Base-by-base conservation (phyloP, 371 early-diverging fungal species). In the Zychaea mexicana region DNA sequence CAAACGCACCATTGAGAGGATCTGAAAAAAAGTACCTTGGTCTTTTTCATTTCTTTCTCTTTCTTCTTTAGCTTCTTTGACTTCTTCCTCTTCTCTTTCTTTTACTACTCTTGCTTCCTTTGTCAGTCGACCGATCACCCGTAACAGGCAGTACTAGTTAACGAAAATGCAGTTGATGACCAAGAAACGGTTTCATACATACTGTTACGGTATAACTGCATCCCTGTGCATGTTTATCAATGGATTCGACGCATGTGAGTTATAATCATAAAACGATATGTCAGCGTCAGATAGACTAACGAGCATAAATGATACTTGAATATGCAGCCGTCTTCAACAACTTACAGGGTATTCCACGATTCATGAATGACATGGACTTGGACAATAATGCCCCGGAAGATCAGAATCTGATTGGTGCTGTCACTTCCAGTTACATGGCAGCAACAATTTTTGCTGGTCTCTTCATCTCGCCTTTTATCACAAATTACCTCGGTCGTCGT, bases 211-310 rank as follows among this genome's bases (percentile, higher is more conserved):
- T 22, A 31, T 71, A 10, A 45, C 54, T 46, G 59, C 68, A 19
- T 27, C 72, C 30, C 61, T 68, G 17, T 57, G 61, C 63, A 72
- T 72, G 72, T 72, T 65, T 57, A 72, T 72, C 60, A 68, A 72
- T 26, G 72, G 72, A 9, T 72, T 60, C 54, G 72, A 72, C 60
- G 72, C 72, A 22, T 67, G 71, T 71, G 57, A 67, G 67, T 47
- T 42, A n/a, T 42, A 12, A 12, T 42, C 15, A 12, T 42, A n/a
- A 46, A 46, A 17, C 8, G 8, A 3, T 30, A 24, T 28, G 3
- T 52, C n/a, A 15, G n/a, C 52, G 24, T 15, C 7, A 24, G 24
- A 5, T 6, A 6, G 22, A 46, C 4, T 46, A 46, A 12, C n/a
- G n/a, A n/a, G n/a, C n/a, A n/a, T n/a, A n/a, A n/a, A n/a, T n/a